Evolutionary conservation across 805 yeast species (phyloP).

Genomic region (Kodamaea restingae): DNA sequence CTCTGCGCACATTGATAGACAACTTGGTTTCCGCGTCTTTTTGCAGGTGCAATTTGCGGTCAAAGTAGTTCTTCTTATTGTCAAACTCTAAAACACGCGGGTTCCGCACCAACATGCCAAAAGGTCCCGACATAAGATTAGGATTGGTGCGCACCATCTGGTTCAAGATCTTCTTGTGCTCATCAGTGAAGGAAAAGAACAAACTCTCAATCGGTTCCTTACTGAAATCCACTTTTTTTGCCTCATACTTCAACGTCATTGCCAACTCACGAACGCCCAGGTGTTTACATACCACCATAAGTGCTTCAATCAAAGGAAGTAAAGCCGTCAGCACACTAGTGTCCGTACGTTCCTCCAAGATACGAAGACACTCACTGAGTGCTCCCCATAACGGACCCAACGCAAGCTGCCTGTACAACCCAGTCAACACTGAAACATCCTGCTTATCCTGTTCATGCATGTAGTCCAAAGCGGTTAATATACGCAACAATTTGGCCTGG

Average conservation of each 20-base stretch:
- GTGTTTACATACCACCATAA: conserved; percentile 96
- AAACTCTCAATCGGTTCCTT: conserved; percentile 72
- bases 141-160: conserved; percentile 90
- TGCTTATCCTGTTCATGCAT: conserved; percentile 48
- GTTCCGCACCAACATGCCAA: conserved; percentile 80
- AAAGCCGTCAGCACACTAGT: conserved; percentile 64
- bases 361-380: conserved; percentile 60
- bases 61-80: conserved; percentile 84
- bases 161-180: conserved; percentile 81
- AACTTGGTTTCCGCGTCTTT: conserved; percentile 46
- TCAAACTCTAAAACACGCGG: conserved; percentile 92
- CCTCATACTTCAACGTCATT: conserved; percentile 54
- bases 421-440: conserved; percentile 37
- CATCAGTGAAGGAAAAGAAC: conserved; percentile 83
- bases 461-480: conserved; percentile 83
- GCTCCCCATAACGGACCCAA: conserved; percentile 84
- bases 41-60: conserved; percentile 60
- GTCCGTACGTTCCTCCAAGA: conserved; percentile 2
- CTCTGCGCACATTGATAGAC: conserved; percentile 71
- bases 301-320: conserved; percentile 82
- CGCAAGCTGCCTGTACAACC: conserved; percentile 61
- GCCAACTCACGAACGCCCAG: conserved; percentile 58
- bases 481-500: conserved; percentile 82
- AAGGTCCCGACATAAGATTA: conserved; percentile 92
- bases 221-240: conserved; percentile 59